A percentile compares a stretch with the other conserved stretches of the same genome.
These are phyloP conservation scores for Fistulinella prunicolor DNA, from an alignment of 768 basidiomycete species.

Conservation along the genomic window DNA sequence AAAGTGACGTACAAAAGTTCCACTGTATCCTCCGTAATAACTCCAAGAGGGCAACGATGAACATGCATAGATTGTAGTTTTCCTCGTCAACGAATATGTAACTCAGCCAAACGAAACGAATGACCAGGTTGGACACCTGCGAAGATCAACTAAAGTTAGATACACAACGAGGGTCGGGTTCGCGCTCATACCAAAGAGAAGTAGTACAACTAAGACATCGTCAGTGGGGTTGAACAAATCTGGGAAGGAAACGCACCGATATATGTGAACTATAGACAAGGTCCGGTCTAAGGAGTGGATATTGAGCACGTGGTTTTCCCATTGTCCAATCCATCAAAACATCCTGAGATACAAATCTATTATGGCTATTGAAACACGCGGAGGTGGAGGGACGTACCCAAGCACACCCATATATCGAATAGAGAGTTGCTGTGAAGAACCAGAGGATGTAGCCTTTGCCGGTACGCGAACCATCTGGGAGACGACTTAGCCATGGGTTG, in stretches of 20 bases:
- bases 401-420: conserved; percentile 65
- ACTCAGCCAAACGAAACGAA: conserved; percentile 82
- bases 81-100: conserved; percentile 61
- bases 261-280: conserved; percentile 67
- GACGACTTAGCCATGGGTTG: not conserved
- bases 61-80: conserved; percentile 53
- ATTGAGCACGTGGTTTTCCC: conserved; percentile 50
- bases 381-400: conserved; percentile 61
- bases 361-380: not conserved
- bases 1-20: conserved; percentile 77
- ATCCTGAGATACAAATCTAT: conserved; percentile 49
- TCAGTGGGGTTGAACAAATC: not conserved
- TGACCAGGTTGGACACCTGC: conserved; percentile 65
- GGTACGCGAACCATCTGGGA: conserved; percentile 31
- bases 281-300: conserved; percentile 69
- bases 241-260: conserved; percentile 41
- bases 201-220: conserved; percentile 60
- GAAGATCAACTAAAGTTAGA: not conserved
- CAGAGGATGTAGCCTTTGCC: conserved; percentile 62
- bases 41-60: conserved; percentile 70
- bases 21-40: conserved; percentile 81
- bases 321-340: conserved; percentile 92
- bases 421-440: conserved; percentile 59
- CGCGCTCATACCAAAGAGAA: conserved; percentile 59
- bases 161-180: not conserved